Evolutionary conservation across 129 eudicot genomes (phyloP), one percentile per base, ranked within the genome.

Genomic region (Mikania micrantha): DNA sequence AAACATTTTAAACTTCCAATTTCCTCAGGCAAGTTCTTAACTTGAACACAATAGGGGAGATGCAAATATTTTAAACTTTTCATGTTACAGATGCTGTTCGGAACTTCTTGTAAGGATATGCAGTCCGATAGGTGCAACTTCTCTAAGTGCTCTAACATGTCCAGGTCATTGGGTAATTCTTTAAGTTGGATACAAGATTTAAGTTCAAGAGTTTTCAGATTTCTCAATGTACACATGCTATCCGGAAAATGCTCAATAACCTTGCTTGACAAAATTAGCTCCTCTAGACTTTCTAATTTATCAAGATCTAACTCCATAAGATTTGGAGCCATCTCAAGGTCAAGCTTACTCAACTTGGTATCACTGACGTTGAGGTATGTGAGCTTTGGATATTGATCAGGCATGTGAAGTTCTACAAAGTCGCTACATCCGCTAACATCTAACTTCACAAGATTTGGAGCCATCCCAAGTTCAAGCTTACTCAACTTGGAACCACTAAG

Each of bases 211-310:
- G 0, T 2, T 19, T n/a, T 45, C 16, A 66, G 71, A 44, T 16
- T 4, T 44, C 28, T 45, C 71, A 66, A 28, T 58, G n/a, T 48
- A 17, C 34, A 31, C 31, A 67, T 67, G 47, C 22, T 67, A 67
- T 50, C 36, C 0, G 73, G 62, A 31, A 67, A 62, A 49, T 34
- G 24, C 27, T 19, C 50, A 19, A 67, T 50, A 3, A 31, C 9
- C 15, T 25, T 21, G 1, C 9, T 32, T 1, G 0, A 32, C 21
- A 67, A 50, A 21, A 4, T 19, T 20, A 67, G 62, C 24, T 49
- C 48, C 17, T 67, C 35, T 13, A 50, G 49, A 34, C 48, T 3
- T 5, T 49, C 25, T 16, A 47, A 47, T 10, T 9, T 0, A 22
- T 16, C n/a, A n/a, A n/a, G n/a, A n/a, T n/a, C n/a, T n/a, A n/a